Conservation (phyloP, 2,329 filamentous ascomycete genomes). For the Epichloe uncinata region DNA sequence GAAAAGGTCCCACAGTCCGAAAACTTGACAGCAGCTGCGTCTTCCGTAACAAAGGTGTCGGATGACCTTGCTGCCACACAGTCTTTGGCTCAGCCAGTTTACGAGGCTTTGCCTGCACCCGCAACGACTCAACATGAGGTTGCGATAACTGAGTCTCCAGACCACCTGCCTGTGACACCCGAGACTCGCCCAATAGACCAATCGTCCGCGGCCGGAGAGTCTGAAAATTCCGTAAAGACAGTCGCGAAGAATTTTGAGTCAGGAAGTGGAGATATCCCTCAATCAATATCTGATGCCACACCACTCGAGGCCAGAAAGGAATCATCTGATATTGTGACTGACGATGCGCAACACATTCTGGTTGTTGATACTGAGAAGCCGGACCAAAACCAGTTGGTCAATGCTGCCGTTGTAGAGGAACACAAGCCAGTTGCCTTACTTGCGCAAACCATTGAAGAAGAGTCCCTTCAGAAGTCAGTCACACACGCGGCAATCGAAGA, state of each 20-base stretch:
- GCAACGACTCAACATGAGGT: background rate
- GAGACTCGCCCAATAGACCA: background rate
- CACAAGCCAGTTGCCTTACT: background rate
- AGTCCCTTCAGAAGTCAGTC: background rate
- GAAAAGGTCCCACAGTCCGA: background rate
- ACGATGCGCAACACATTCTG: background rate
- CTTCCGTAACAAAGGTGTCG: background rate
- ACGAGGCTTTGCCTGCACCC: background rate
- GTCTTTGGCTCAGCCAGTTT: background rate
- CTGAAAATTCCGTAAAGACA: background rate
- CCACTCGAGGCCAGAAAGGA: background rate
- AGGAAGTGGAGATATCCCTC: background rate
- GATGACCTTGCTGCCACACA: background rate
- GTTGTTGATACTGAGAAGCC: background rate
- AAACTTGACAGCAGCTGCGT: background rate
- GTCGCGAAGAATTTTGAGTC: background rate
- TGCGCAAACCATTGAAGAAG: background rate
- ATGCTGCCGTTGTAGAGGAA: background rate
- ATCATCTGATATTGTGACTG: background rate
- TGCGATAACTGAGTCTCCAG: background rate
- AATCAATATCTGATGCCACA: background rate
- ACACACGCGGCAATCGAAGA: background rate
- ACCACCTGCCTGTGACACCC: background rate
- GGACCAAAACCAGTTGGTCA: background rate
- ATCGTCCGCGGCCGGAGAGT: too few species aligned